Conservation (phyloP, 441 rosid genomes). For the Kokia cookei region DNA sequence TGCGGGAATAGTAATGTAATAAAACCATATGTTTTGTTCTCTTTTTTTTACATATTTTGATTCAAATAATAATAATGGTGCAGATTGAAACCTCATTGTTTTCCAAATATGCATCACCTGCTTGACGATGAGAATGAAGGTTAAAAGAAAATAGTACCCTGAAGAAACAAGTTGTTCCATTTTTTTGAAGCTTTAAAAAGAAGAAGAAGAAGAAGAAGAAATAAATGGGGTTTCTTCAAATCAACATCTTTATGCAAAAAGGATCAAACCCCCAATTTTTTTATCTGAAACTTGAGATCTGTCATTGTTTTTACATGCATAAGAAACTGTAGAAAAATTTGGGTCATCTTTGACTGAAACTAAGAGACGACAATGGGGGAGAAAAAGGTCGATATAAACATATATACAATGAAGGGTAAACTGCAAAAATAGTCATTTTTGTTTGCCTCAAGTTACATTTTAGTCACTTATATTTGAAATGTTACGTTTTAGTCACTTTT, state of each 20-base stretch:
- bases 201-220: background rate
- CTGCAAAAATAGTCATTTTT: no score
- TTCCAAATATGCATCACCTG: slow-evolving; percentile 34
- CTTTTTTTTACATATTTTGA: no score
- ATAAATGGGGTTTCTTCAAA: background rate
- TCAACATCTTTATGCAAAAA: background rate
- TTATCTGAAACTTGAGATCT: slow-evolving; percentile 11
- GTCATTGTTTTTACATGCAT: background rate
- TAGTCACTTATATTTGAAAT: no score
- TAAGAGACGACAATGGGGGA: background rate
- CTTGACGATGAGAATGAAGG: slow-evolving; percentile 22
- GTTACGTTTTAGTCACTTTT: no score
- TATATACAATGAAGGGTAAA: background rate
- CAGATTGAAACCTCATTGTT: no score
- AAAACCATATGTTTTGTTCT: no score
- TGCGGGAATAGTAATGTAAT: no score
- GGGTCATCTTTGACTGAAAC: background rate
- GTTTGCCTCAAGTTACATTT: no score
- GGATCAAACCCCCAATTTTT: background rate
- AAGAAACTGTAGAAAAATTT: background rate
- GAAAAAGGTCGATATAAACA: background rate
- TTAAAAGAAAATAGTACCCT: slow-evolving; percentile 18
- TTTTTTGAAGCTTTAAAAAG: background rate
- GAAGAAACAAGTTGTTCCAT: slow-evolving; percentile 24
- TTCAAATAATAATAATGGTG: no score